phyloP scores from a whole-genome alignment of 768 basidiomycete genomes.

The Suillus fuscotomentosus region DNA sequence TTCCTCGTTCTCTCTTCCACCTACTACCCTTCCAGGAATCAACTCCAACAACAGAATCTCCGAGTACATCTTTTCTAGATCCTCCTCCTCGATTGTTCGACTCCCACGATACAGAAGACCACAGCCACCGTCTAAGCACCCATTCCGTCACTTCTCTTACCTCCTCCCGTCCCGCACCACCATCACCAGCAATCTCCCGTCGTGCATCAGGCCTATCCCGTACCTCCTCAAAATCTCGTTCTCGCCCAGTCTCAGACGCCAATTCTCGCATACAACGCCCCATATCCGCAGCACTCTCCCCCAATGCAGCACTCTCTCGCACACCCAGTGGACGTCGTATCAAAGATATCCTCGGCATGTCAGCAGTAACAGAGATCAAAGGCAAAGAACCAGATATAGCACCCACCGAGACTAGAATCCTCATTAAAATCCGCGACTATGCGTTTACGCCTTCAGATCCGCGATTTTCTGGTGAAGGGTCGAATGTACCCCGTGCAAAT shows the following conservation, averaged over 20 bases:
- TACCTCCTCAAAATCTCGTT: constrained; percentile 17
- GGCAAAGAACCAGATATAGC: constrained; percentile 4
- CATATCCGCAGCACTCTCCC: constrained; percentile 10
- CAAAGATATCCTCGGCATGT: constrained; percentile 14
- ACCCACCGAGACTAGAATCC: neutral
- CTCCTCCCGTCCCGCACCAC: constrained; percentile 58
- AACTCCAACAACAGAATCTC: constrained; percentile 4
- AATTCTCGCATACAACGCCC: constrained; percentile 23
- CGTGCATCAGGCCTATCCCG: constrained; percentile 33
- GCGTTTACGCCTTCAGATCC: constrained; percentile 41
- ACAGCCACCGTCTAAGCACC: constrained; percentile 19
- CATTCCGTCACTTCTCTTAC: constrained; percentile 34
- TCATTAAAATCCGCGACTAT: constrained; percentile 51
- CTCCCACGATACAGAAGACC: neutral
- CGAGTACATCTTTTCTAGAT: constrained; percentile 19
- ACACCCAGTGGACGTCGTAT: constrained; percentile 19
- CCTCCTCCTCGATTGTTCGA: constrained; percentile 9
- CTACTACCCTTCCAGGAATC: constrained; percentile 25
- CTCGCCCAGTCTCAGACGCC: constrained; percentile 21
- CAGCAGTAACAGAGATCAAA: constrained; percentile 12
- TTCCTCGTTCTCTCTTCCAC: constrained; percentile 27
- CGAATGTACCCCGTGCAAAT: constrained; percentile 39
- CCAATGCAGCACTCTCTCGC: constrained; percentile 9
- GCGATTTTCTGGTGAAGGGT: constrained; percentile 43
- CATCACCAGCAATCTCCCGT: constrained; percentile 54